Base-by-base conservation (phyloP, 371 early-diverging fungal species). In the Synchytrium microbalum region DNA sequence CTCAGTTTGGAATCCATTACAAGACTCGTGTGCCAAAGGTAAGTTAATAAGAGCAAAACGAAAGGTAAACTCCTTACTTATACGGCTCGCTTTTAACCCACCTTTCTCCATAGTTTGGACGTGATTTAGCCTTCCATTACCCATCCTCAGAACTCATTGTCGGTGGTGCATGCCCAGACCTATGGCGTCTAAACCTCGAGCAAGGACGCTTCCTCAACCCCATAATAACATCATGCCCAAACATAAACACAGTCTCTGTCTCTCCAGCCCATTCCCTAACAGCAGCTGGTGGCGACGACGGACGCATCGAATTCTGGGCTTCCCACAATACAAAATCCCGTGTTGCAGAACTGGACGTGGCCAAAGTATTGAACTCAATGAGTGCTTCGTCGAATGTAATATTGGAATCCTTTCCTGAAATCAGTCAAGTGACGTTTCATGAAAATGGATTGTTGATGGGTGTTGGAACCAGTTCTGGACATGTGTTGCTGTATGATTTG, bases 1-100 rank as follows among this genome's bases (percentile, higher is more conserved):
- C 92, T 3, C 96, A 95, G 69, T 93, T 90, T 25, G 99, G 97
- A 59, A 77, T 95, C 74, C 96, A 97, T 70, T 96, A 94, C 69
- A 82, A 86, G 62, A 92, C 96, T n/a, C 84, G 96, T 70, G 89
- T 98, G 28, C 98, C 99, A 53, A 89, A 91, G 67, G 76, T 83
- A 64, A 64, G 65, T 70, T 52, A 33, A 51, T 23, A 58, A 62
- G 19, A 32, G 30, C 27, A 32, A 13, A 25, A 3, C 30, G 5
- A 19, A 32, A 10, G 14, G 1, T 24, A 16, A 29, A 3, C 59
- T 46, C 27, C 27, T 30, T 26, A 38, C 55, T 38, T n/a, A 58
- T 55, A 60, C 23, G 14, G 3, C 1, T 64, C n/a, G 32, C 32
- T 61, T 29, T 5, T 29, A 26, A 27, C 23, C 13, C n/a, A 25